Base-by-base conservation (phyloP, 495 filamentous ascomycete species). In the Cairneyella variabilis region DNA sequence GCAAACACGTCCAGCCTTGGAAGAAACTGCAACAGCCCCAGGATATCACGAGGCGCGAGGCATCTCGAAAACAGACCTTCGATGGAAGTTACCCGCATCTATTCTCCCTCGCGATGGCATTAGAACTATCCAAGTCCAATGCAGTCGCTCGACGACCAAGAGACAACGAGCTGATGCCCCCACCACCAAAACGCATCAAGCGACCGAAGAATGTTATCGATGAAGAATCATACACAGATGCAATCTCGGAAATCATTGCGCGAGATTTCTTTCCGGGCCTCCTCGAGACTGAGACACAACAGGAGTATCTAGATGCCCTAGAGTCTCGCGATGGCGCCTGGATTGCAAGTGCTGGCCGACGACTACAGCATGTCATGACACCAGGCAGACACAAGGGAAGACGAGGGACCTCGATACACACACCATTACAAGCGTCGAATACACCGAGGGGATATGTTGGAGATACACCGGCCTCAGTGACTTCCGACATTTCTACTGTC, bases 251-350 rank as follows among this genome's bases (percentile, higher is more conserved):
- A 44, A 97, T 98, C 59, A 96, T 97, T 48, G 88, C 89, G 25
- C 88, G 95, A 34, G 95, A 98, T 71, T 98, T 93, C 76, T 98
- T 97, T 67, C 93, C 93, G 0, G 93, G 91, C 2, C 76, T 98
- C 0, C 74, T 91, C 0, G 91, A 97, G 61, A 83, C 81, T 25
- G 82, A 96, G 54, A 82, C 83, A 3, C 90, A 96, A 62, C 84
- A 91, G 60, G 93, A 98, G 58, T 97, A 96, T 63, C 73, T 98
- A 22, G 85, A 95, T 61, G 93, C 93, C 0, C 69, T 97, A 8
- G 90, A 93, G 11, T 93, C 89, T 4, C 82, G 84, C 30, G 85
- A 98, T 66, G 71, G 76, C 47, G 80, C 79, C 61, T 97, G 95
- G 92, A 96, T 97, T 48, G 72, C 79, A n/a, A 86, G 80, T 51